A percentile compares a stretch with the other conserved stretches of the same genome.
Conservation (phyloP, 1,139 yeast species). For the Magnusiomyces paraingens region DNA sequence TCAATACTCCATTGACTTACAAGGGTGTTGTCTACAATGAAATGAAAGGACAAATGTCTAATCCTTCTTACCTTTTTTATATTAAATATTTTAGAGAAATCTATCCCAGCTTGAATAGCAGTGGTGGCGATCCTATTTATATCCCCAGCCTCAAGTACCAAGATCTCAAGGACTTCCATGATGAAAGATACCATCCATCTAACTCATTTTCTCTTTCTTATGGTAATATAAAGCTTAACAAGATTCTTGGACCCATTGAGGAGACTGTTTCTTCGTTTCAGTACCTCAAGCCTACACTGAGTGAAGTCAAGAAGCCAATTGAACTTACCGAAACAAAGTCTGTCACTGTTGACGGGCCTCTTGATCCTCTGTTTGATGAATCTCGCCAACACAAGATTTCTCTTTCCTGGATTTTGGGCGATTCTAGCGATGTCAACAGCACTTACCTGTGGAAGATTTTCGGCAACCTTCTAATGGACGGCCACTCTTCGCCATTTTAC, state of each 20-base stretch:
- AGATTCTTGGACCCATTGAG: conserved; percentile 55
- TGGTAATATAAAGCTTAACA: conserved; percentile 64
- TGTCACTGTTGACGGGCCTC: conserved; percentile 58
- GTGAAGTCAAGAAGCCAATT: conserved; percentile 43
- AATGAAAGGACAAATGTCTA: conserved; percentile 96
- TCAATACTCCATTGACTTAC: conserved; percentile 54
- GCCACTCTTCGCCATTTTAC: conserved; percentile 87
- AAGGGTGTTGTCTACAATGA: conserved; percentile 98
- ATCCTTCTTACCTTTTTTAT: conserved; percentile 79
- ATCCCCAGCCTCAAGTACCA: conserved; percentile 71
- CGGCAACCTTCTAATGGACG: conserved; percentile 71
- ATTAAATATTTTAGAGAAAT: conserved; percentile 78
- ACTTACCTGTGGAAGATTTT: conserved; percentile 69
- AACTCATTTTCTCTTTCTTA: conserved; percentile 84
- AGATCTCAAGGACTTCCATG: conserved; percentile 72
- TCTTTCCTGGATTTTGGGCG: conserved; percentile 80
- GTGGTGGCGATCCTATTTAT: conserved; percentile 89
- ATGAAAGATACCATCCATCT: conserved; percentile 76
- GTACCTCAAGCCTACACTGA: conserved; percentile 25
- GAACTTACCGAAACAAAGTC: conserved; percentile 33
- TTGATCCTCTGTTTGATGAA: conserved; percentile 72
- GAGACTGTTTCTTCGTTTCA: conserved; percentile 47
- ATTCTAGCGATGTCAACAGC: conserved; percentile 61
- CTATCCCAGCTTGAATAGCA: conserved; percentile 76
- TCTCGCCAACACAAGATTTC: conserved; percentile 73